Base-by-base conservation (phyloP, 352 stramenopile genomes). In the Phytophthora meadii region DNA sequence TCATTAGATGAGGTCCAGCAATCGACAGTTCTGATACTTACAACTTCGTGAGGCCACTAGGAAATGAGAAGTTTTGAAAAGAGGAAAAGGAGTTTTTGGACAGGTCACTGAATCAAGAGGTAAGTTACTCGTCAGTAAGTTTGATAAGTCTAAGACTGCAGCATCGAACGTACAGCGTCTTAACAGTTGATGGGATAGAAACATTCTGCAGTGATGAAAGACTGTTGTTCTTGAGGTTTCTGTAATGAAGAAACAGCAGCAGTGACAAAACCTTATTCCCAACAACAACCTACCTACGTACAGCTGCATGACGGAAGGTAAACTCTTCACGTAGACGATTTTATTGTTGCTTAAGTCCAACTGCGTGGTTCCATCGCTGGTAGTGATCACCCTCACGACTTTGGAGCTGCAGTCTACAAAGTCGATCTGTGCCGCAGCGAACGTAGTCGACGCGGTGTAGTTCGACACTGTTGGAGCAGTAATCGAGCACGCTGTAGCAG, bases 191-290 rank as follows among this genome's bases (percentile, higher is more conserved):
- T 14, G 76, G 67, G 19, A 82, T 78, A 10, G 58, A 53, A 10
- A 49, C 49, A 11, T 73, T 72, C 19, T 57, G 44, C 27, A 84
- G 24, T 4, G 37, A 17, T 6, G 17, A 14, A 44, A 84, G 72
- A 22, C 52, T 74, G 61, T 84, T 84, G 54, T 65, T 73, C 32
- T 49, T 67, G 28, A 84, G 64, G 14, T 76, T 49, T 9, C 76
- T 84, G 47, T 19, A 19, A 19, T 6, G 36, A 36, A 36, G 9
- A 30, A 24, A 17, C 1, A 34, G 4, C 14, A 30, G 2, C 27
- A 30, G 6, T 30, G 27, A 30, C 27, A 30, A 30, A 7, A 30
- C 27, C 27, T 7, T 22, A 22, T 22, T 22, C 1, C 27, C 4
- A 30, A 30, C 27, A 30, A 28, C 19, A 30, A 49, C 1, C 12